phyloP scores from a whole-genome alignment of 2,329 filamentous ascomycete species.

The Fusarium setosum region DNA sequence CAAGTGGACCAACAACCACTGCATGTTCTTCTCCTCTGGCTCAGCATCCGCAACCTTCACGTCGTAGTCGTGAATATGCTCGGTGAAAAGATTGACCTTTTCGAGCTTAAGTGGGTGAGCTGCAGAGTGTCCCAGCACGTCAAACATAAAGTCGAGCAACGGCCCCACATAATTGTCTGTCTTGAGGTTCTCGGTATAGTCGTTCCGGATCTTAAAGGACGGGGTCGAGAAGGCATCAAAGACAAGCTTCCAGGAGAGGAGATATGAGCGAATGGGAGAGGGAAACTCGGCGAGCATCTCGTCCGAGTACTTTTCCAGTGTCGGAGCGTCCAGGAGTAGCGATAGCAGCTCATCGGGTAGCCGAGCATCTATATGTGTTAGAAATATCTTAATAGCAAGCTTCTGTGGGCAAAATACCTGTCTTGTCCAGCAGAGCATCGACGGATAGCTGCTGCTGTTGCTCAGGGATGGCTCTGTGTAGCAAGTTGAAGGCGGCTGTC shows the following conservation, averaged over 20 bases:
- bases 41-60: constrained; percentile 66
- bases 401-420: constrained; percentile 48
- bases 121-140: constrained; percentile 83
- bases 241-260: constrained; percentile 89
- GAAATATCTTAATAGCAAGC: rapidly evolving
- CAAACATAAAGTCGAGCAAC: constrained; percentile 83
- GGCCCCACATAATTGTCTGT: constrained; percentile 74
- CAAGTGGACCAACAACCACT: constrained; percentile 86
- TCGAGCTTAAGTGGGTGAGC: constrained; percentile 81
- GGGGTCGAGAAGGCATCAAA: constrained; percentile 86
- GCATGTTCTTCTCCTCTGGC: constrained; percentile 76
- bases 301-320: constrained; percentile 73
- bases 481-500: constrained; percentile 80
- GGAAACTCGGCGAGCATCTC: constrained; percentile 77
- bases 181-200: constrained; percentile 85
- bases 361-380: constrained; percentile 62
- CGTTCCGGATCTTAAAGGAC: constrained; percentile 83
- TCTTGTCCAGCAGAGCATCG: constrained; percentile 78
- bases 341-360: constrained; percentile 89
- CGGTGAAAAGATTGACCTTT: constrained; percentile 68
- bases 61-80: constrained; percentile 68
- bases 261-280: constrained; percentile 77
- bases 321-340: constrained; percentile 82
- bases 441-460: constrained; percentile 86
- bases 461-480: constrained; percentile 83